Conservation (phyloP, 2,329 filamentous ascomycete genomes). For the Trichophyton equinum region DNA sequence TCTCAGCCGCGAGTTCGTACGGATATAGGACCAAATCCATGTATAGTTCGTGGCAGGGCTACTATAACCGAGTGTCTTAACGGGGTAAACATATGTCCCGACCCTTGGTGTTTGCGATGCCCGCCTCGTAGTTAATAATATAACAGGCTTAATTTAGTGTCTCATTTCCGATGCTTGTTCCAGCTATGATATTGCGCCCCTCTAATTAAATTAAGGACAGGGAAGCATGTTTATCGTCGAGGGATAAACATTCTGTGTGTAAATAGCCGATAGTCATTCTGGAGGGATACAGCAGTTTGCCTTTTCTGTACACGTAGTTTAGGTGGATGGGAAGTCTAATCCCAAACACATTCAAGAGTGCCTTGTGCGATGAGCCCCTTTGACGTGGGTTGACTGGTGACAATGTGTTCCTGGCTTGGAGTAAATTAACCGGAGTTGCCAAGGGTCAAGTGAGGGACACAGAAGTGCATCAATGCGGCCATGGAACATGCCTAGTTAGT, state of each 20-base stretch:
- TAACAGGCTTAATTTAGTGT: not conserved
- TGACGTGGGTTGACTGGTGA: not conserved
- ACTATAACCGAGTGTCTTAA: not conserved
- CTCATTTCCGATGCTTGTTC: slow-evolving; percentile 4
- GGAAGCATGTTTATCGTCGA: not conserved
- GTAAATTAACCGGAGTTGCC: not conserved
- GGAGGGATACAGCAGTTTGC: not conserved
- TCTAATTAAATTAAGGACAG: slow-evolving; percentile 3
- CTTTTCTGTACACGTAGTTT: not conserved
- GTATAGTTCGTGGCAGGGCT: not conserved
- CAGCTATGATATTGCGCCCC: not conserved
- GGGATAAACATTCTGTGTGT: not conserved
- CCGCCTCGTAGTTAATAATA: not conserved
- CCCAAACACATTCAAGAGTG: not conserved
- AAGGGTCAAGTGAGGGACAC: not conserved
- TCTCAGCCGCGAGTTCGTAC: not conserved
- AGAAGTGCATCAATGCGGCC: not conserved
- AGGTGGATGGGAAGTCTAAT: not conserved
- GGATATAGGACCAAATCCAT: not conserved
- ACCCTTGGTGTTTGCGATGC: not conserved
- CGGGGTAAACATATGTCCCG: not conserved
- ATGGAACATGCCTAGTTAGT: not conserved
- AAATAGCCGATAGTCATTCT: not conserved
- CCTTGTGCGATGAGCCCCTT: not conserved
- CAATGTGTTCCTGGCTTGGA: not conserved